Evolutionary conservation across 2,329 filamentous ascomycete species (phyloP), one percentile per base, ranked within the genome.

Genomic region (Juglanconis juglandina): DNA sequence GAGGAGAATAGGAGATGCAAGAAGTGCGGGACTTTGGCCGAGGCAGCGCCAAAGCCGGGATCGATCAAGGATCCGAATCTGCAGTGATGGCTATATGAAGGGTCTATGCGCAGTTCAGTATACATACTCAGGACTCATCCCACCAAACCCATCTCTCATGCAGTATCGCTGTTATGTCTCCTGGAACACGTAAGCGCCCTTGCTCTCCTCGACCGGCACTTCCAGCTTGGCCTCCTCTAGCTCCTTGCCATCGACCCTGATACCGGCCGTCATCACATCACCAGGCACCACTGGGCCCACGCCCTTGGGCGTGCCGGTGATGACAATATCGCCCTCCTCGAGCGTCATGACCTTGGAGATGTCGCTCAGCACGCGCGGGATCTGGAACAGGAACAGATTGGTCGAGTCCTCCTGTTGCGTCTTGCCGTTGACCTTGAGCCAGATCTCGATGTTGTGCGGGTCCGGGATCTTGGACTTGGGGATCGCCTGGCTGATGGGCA

Each of bases 271-370:
- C 83, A 99, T 91, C 37, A 94, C 81, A 76, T 99, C 93, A 2
- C 95, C 95, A 1, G 90, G 87, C 62, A 87, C 85, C 1, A 96
- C 92, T 24, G 87, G 82, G 1, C 95, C 95, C 1, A 99, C 95
- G 11, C 95, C 95, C 78, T 97, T 97, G 53, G 95, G 95, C 54
- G 95, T 99, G 17, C 95, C 95, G n/a, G 95, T 99, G 68, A 99
- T 78, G 53, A 99, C 87, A 70, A 99, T 87, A 75, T 99, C 95
- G 53, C 94, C 95, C 70, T 90, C 86, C 75, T 96, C 89, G 61
- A 99, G 81, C 8, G 92, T 92, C 92, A 98, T 97, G 60, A 98
- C 93, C 72, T 88, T 88, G 66, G 91, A 95, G 71, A 99, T 96
- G 77, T 97, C 92, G 69, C 89, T 90, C 70, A 99, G 75, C 65